Evolutionary conservation across 768 basidiomycete species (phyloP), one percentile per base, ranked within the genome.

Genomic region (Boletus rex-veris): DNA sequence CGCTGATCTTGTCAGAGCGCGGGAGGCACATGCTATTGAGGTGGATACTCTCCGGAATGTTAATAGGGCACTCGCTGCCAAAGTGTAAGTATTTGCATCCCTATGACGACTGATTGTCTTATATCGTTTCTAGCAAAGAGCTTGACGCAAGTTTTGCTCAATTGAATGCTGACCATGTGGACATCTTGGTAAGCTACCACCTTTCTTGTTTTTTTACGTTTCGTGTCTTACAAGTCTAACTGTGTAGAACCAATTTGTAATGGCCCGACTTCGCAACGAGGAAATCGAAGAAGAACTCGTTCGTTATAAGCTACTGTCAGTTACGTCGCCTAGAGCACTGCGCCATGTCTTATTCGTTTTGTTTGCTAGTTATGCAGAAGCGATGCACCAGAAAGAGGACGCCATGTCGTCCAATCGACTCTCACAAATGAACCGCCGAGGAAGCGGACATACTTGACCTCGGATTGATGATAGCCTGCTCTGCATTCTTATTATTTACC

Each of bases 261-360:
- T 86, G 75, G 80, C 86, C 53, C 83, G 94, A 48, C 73, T 98
- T 38, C 84, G 86, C 55, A 90, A 91, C 60, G 96, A 99, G 67
- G 94, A 98, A 67, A 78, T 96, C 55, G 97, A 98, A 70, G 81
- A 85, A 53, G 92, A 98, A 69, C 81, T 99, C 16, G 95, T 99
- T 37, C 84, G 89, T 39, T 98, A 97, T 74, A 97, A 97, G 73
- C 75, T 97, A 42, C 68, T 96, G 90, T 94, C 28, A 35, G 56
- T 56, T 26, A 18, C 42, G 9, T 47, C 16, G 44, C 9, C 16
- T 21, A 9, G 16, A 2, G 18, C 14, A 43, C 7, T 38, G 8
- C 28, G 7, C 6, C 12, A 38, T 18, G 37, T 15, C 46, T 64
- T 39, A 52, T 30, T 21, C 47, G 3, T 16, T 16, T 39, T 26